phyloP scores from a whole-genome alignment of 1,284 basidiomycete species.

The Phylloboletellus chloephorus region DNA sequence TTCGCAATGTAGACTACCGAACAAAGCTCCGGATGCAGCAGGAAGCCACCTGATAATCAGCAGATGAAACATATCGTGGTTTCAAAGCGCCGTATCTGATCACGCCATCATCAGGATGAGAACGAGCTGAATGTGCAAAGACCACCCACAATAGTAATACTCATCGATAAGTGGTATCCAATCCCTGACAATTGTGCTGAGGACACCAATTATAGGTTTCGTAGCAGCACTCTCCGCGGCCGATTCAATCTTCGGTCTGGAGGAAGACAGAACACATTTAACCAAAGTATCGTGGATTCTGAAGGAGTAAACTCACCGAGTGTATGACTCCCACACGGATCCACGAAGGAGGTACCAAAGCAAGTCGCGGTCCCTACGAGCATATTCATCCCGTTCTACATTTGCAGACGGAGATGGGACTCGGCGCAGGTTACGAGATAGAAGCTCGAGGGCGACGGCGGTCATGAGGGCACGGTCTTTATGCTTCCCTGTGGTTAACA shows the following conservation, averaged over 20 bases:
- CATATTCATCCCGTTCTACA: slow-evolving; percentile 76
- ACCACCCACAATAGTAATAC: slow-evolving; percentile 89
- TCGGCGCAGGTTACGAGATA: slow-evolving; percentile 64
- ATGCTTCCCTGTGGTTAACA: slow-evolving; percentile 32
- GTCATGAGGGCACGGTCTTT: slow-evolving; percentile 49
- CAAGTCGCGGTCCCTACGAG: slow-evolving; percentile 74
- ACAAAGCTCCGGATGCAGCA: slow-evolving; percentile 3
- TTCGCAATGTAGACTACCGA: slow-evolving; percentile 4
- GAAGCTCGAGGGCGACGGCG: slow-evolving; percentile 57
- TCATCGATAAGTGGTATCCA: slow-evolving; percentile 94
- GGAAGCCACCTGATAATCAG: neutral
- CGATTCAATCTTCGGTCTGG: slow-evolving; percentile 70
- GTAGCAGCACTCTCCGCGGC: slow-evolving; percentile 55
- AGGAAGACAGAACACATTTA: slow-evolving; percentile 3
- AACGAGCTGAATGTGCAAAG: neutral
- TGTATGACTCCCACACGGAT: slow-evolving; percentile 84
- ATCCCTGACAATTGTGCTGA: slow-evolving; percentile 76
- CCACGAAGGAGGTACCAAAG: slow-evolving; percentile 86
- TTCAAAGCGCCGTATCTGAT: slow-evolving; percentile 51
- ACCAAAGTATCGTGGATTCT: slow-evolving; percentile 4
- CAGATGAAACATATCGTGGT: slow-evolving; percentile 8
- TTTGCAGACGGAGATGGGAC: slow-evolving; percentile 53
- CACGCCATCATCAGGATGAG: slow-evolving; percentile 5
- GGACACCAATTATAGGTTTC: slow-evolving; percentile 68
- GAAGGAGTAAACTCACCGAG: slow-evolving; percentile 46